Evolutionary conservation across 352 stramenopile species (phyloP).

Genomic region (Phytophthora pisi): DNA sequence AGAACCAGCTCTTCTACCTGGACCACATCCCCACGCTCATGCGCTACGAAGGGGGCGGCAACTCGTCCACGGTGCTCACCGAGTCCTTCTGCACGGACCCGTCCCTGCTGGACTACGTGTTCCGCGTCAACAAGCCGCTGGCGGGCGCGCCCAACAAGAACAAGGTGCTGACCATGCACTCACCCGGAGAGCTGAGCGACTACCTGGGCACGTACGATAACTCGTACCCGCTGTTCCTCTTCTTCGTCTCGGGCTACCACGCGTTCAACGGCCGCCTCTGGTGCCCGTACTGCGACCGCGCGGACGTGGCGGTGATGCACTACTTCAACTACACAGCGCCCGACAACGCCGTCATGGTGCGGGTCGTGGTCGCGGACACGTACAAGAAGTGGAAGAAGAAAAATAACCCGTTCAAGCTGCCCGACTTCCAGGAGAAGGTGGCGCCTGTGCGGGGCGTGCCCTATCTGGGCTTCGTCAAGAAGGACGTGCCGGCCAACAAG

Average conservation of each 20-base stretch:
- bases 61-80: constrained; percentile 74
- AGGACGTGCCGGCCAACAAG: constrained; percentile 54
- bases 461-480: constrained; percentile 67
- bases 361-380: constrained; percentile 51
- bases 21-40: constrained; percentile 81
- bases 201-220: constrained; percentile 72
- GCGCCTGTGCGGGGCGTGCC: constrained; percentile 61
- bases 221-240: constrained; percentile 78
- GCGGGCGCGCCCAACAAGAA: constrained; percentile 56
- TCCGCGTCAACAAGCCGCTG: constrained; percentile 61
- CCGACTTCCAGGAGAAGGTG: constrained; percentile 67
- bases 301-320: constrained; percentile 72
- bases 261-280: constrained; percentile 78
- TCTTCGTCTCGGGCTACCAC: constrained; percentile 78
- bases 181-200: constrained; percentile 48
- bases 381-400: constrained; percentile 86
- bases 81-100: constrained; percentile 71
- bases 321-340: constrained; percentile 83
- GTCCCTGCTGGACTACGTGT: constrained; percentile 70
- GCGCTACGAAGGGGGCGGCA: constrained; percentile 74
- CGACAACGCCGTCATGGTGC: constrained; percentile 60
- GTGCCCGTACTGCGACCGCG: constrained; percentile 81
- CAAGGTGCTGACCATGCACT: constrained; percentile 61
- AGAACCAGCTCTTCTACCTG: constrained; percentile 85
- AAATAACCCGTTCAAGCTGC: constrained; percentile 74